A percentile compares a stretch with the other conserved stretches of the same genome.
phyloP scores from a whole-genome alignment of 768 basidiomycete genomes.

The Agrocybe pediades region DNA sequence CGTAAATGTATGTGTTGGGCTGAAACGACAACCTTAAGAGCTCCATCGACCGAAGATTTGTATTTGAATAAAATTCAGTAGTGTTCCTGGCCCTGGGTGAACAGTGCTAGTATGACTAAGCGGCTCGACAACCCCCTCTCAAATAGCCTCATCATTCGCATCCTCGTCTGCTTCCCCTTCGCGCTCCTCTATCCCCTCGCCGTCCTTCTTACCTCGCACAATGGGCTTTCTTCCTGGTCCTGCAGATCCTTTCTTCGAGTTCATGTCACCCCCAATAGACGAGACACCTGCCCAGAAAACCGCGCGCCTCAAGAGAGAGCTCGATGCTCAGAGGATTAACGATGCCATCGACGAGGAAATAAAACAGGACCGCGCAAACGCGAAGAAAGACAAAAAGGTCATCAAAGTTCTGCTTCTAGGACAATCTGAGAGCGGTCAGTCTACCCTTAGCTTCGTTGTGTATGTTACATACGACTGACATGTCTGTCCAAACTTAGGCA shows the following conservation, averaged over 20 bases:
- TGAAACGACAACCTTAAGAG: not conserved
- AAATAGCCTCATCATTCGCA: conserved; percentile 20
- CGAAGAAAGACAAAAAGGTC: conserved; percentile 46
- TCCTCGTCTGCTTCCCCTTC: conserved; percentile 2
- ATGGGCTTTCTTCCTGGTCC: conserved; percentile 39
- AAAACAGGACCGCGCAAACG: conserved; percentile 43
- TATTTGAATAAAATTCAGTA: conserved; percentile 10
- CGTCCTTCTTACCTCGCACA: conserved; percentile 14
- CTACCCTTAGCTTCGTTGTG: conserved; percentile 11
- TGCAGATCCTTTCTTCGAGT: conserved; percentile 44
- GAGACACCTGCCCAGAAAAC: conserved; percentile 54
- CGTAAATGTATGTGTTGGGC: not conserved
- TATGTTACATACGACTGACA: conserved; percentile 1
- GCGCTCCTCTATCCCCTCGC: conserved; percentile 2
- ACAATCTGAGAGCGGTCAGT: conserved; percentile 65
- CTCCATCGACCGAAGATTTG: conserved; percentile 17
- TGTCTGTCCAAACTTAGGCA: conserved; percentile 42
- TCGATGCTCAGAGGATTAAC: conserved; percentile 47
- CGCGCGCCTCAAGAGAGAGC: conserved; percentile 46
- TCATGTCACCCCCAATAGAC: conserved; percentile 50
- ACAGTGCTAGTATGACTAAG: conserved; percentile 14
- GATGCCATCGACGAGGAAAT: conserved; percentile 66
- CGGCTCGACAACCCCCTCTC: conserved; percentile 17
- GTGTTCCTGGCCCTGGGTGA: conserved; percentile 19
- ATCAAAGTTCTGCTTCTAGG: conserved; percentile 66